Percentiles rank a stretch among this genome's conserved stretches.
phyloP scores from a whole-genome alignment of 345 rosid genomes.

The Acer campestre region DNA sequence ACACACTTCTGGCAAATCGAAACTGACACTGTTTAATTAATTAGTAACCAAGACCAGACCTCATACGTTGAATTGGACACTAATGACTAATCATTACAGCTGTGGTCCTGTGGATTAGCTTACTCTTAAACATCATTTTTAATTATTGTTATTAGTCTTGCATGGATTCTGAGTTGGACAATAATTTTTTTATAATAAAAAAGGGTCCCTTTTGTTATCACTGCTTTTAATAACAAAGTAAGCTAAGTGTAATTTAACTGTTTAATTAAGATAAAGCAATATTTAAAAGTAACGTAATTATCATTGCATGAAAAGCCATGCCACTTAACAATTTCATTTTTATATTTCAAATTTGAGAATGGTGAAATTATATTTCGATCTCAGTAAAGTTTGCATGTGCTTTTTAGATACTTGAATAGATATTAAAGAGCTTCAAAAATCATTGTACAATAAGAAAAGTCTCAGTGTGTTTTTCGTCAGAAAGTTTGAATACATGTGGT shows the following conservation, averaged over 20 bases:
- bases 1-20: background rate
- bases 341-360: background rate
- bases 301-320: slow-evolving; percentile 1
- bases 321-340: background rate
- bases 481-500: background rate
- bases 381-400: background rate
- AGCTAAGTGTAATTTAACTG: slow-evolving; percentile 11
- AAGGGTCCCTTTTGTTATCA: background rate
- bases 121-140: background rate
- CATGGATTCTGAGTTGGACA: slow-evolving; percentile 13
- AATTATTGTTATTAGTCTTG: background rate
- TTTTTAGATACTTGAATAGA: background rate
- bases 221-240: slow-evolving; percentile 20
- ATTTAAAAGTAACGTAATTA: slow-evolving; percentile 6
- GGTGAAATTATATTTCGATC: background rate
- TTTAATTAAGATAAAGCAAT: slow-evolving; percentile 2
- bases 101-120: slow-evolving; percentile 5
- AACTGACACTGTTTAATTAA: background rate
- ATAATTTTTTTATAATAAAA: background rate
- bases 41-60: background rate
- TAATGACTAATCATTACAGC: slow-evolving; percentile 3
- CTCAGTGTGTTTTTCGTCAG: background rate
- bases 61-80: background rate
- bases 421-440: slow-evolving; percentile 2
- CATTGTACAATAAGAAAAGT: slow-evolving; percentile 2